Conservation (phyloP, 345 rosid species). For the Erysimum cheiranthoides region DNA sequence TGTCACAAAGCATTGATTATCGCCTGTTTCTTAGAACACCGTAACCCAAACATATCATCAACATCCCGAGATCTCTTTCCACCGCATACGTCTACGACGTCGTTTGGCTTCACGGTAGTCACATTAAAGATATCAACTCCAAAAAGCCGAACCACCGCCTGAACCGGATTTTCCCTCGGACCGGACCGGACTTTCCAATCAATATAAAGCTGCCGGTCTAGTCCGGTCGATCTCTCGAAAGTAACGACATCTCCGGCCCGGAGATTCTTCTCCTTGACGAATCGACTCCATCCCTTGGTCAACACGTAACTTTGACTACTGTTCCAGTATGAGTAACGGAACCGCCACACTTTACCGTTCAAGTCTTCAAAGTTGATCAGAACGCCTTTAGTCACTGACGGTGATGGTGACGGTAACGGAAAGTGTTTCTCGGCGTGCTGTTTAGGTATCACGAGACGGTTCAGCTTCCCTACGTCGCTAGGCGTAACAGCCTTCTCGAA, state of each 20-base stretch:
- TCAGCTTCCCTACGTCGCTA: conserved; percentile 95
- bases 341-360: conserved; percentile 84
- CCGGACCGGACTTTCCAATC: conserved; percentile 54
- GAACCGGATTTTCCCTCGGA: conserved; percentile 29
- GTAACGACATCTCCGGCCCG: conserved; percentile 82
- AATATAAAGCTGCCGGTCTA: conserved; percentile 72
- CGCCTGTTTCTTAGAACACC: conserved; percentile 73
- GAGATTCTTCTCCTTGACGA: conserved; percentile 84
- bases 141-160: conserved; percentile 43
- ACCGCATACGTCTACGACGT: conserved; percentile 45
- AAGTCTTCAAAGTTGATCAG: conserved; percentile 77
- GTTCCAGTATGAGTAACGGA: conserved; percentile 95
- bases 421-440: conserved; percentile 90
- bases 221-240: conserved; percentile 76
- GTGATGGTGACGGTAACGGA: conserved; percentile 47
- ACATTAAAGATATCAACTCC: conserved; percentile 76
- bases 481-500: conserved; percentile 93
- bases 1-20: conserved; percentile 71
- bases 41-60: conserved; percentile 61
- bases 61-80: conserved; percentile 68
- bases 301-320: conserved; percentile 94
- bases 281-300: conserved; percentile 94
- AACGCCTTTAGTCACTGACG: conserved; percentile 57
- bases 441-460: conserved; percentile 90
- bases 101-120: conserved; percentile 57